Evolutionary conservation across 495 filamentous ascomycete genomes (phyloP).

Genomic region (Rhizodiscina lignyota): DNA sequence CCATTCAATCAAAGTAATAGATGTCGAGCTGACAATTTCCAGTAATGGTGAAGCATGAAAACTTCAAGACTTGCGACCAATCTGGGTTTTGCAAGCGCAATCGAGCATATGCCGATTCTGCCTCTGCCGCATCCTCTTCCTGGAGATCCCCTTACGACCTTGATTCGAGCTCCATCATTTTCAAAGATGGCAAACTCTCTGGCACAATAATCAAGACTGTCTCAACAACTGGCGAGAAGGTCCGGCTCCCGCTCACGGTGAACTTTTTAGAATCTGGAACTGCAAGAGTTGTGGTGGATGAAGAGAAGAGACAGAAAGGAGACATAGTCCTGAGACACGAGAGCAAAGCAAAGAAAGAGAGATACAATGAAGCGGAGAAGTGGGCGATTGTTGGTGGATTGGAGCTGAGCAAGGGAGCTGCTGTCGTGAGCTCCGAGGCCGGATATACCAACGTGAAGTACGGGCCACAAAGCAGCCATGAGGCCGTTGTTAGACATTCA

Average conservation of each 20-base stretch:
- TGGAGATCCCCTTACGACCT: constrained; percentile 79
- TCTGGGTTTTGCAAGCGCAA: constrained; percentile 95
- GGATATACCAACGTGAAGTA: constrained; percentile 62
- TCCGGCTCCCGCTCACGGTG: constrained; percentile 67
- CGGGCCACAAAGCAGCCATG: constrained; percentile 56
- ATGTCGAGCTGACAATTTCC: constrained; percentile 1
- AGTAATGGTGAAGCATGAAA: constrained; percentile 83
- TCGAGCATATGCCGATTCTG: constrained; percentile 71
- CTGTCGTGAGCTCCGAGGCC: constrained; percentile 36
- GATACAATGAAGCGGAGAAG: constrained; percentile 79
- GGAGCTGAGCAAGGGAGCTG: constrained; percentile 47
- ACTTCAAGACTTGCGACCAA: constrained; percentile 90
- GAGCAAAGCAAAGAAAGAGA: constrained; percentile 73
- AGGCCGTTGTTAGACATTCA: constrained; percentile 63
- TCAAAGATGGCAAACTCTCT: constrained; percentile 64
- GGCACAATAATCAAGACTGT: constrained; percentile 66
- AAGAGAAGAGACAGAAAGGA: constrained; percentile 74
- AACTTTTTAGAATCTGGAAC: constrained; percentile 79
- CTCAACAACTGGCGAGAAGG: constrained; percentile 39
- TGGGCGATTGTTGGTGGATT: constrained; percentile 77
- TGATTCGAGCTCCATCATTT: constrained; percentile 47
- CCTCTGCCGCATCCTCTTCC: constrained; percentile 36
- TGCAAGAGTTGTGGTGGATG: constrained; percentile 75
- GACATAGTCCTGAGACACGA: constrained; percentile 75
- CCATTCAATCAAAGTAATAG: constrained; percentile 1